These are phyloP conservation scores for Eutrema heterophyllum DNA, from an alignment of 345 rosid genomes.

Conservation along the genomic window DNA sequence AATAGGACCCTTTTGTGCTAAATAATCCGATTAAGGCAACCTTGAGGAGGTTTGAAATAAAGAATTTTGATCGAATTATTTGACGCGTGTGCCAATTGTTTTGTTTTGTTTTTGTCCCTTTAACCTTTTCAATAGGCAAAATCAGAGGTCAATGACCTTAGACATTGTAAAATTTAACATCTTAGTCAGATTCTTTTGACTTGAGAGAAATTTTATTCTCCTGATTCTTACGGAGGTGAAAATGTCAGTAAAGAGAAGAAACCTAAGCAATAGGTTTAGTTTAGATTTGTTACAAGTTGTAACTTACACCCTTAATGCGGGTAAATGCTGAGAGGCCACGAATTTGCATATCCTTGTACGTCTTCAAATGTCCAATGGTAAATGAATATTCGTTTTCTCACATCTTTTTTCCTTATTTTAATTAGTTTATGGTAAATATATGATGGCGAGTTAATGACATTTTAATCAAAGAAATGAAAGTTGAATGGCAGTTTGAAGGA, in stretches of 20 bases:
- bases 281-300: background rate
- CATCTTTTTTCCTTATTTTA: background rate
- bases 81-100: conserved; percentile 14
- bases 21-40: conserved; percentile 2
- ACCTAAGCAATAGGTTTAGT: background rate
- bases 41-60: background rate
- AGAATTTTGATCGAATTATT: background rate
- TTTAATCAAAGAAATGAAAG: background rate
- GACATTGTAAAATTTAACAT: background rate
- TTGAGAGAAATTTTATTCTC: background rate
- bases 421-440: background rate
- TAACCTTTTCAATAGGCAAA: conserved; percentile 26
- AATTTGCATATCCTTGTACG: background rate
- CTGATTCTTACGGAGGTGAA: conserved; percentile 9
- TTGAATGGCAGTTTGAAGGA: conserved; percentile 5
- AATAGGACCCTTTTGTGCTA: conserved; percentile 11
- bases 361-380: conserved; percentile 12
- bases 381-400: background rate
- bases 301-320: background rate
- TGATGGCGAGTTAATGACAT: background rate
- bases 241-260: background rate
- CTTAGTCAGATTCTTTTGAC: conserved; percentile 26
- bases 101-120: background rate
- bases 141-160: conserved; percentile 24
- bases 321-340: conserved; percentile 1